Base-by-base conservation (phyloP, 2,329 filamentous ascomycete genomes). In the Pyrenophora seminiperda region DNA sequence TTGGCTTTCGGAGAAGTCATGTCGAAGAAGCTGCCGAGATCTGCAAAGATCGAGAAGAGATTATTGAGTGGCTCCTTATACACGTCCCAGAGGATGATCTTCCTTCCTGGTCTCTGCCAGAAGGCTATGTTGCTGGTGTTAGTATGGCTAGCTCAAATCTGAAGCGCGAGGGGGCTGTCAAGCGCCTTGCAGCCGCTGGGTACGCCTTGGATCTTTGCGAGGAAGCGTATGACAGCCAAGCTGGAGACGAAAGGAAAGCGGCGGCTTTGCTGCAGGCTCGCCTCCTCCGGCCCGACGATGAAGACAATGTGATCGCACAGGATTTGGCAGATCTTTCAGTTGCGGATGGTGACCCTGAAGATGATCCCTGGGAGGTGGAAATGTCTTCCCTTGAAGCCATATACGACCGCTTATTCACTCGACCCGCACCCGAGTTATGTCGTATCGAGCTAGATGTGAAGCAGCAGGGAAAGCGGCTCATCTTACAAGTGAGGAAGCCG, bases 1-100 rank as follows among this genome's bases (percentile, higher is more conserved):
- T 95, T 41, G 92, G 91, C 0, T 99, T 99, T 72, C 86, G 93
- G n/a, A 81, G 80, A 63, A 95, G 88, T 64, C 94, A 99, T 68
- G 84, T 92, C 32, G 86, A 95, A 67, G 94, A 99, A 75, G 93
- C 94, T 7, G 84, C 89, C 1, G 85, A 85, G 36, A 85, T 92
- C 64, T 97, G 92, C 76, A 95, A 93, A 72, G 91, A 96, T 69
- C 83, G 88, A 22, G 92, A 97, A 70, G 94, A 99, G 74, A 87
- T 91, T 13, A 80, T 99, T 2, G 93, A 97, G 71, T 99, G 94
- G 94, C 81, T 99, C 13, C 81, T 99, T 40, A 92, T 97, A 42
- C 93, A 99, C 73, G 91, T 99, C 2, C 94, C 94, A 1, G 94
- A 99, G 69, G 94, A 99, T 68, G 94, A 97, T 65, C 77, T 97